phyloP scores from a whole-genome alignment of 31 red algal species.

The Endocladia muricata region DNA sequence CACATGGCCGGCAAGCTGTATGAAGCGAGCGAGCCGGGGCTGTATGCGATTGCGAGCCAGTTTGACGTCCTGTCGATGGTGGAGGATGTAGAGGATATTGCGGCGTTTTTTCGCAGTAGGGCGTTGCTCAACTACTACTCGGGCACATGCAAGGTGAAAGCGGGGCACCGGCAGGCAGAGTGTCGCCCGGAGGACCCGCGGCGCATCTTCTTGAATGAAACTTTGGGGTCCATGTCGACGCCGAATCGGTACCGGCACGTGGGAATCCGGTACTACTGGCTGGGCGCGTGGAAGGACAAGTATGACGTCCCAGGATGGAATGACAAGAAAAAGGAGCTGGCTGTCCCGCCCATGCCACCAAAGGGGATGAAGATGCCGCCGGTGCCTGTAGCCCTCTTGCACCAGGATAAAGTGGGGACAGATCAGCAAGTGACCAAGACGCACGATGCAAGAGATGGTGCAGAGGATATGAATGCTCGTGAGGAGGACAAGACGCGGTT shows the following conservation, averaged over 20 bases:
- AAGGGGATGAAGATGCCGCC: not conserved
- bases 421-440: not conserved
- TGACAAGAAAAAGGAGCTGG: conserved; percentile 8
- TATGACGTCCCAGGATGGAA: conserved; percentile 75
- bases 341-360: not conserved
- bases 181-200: conserved; percentile 65
- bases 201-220: conserved; percentile 47
- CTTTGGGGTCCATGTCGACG: conserved; percentile 59
- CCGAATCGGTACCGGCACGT: conserved; percentile 74
- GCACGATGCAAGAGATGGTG: not conserved
- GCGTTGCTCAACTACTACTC: conserved; percentile 74
- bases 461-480: too few species aligned
- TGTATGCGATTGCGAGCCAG: conserved; percentile 75
- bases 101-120: conserved; percentile 64
- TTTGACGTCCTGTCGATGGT: conserved; percentile 77
- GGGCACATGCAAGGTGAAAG: conserved; percentile 42
- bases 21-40: conserved; percentile 75
- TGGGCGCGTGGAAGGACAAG: conserved; percentile 77
- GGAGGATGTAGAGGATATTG: conserved; percentile 73
- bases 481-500: too few species aligned
- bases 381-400: not conserved
- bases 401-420: not conserved
- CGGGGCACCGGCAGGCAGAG: conserved; percentile 16
- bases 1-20: conserved; percentile 93
- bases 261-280: conserved; percentile 64